Evolutionary conservation across 1,284 basidiomycete genomes (phyloP).

Genomic region (Stereum hirsutum): DNA sequence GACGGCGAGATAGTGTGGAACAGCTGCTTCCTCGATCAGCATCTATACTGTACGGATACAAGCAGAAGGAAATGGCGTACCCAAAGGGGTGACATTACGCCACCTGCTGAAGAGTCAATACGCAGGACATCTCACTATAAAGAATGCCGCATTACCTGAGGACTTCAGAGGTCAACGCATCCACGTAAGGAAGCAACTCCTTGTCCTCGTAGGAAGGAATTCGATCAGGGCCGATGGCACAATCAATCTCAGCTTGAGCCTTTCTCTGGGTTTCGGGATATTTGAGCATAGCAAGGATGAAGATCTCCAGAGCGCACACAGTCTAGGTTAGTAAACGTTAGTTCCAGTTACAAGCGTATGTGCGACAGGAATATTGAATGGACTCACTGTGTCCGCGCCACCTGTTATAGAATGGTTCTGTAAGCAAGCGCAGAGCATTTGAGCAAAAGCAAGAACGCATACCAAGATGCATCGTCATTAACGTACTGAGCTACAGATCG

Average conservation of each 20-base stretch:
- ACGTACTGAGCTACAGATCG: too few species aligned
- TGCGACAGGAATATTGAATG: background rate
- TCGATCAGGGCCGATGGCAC: constrained; percentile 12
- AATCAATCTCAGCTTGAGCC: constrained; percentile 18
- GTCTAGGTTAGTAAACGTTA: constrained; percentile 8
- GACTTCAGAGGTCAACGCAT: constrained; percentile 15
- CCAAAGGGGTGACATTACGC: constrained; percentile 12
- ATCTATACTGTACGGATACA: background rate
- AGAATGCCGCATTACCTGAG: too few species aligned
- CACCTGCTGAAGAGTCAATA: too few species aligned
- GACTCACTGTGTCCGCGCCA: constrained; percentile 1
- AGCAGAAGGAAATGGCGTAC: background rate
- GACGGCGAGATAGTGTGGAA: constrained; percentile 18
- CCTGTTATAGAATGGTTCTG: background rate
- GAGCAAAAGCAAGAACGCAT: background rate
- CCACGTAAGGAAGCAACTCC: constrained; percentile 12
- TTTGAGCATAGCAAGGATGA: constrained; percentile 16
- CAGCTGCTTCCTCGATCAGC: constrained; percentile 10
- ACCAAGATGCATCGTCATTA: too few species aligned
- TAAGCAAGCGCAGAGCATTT: background rate
- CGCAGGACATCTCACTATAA: too few species aligned
- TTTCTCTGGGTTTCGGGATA: constrained; percentile 15
- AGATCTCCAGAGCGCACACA: constrained; percentile 12
- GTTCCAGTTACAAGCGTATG: background rate
- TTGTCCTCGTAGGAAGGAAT: constrained; percentile 13